Percentiles rank a stretch among this genome's conserved stretches.
These are phyloP conservation scores for Fraxinus angustifolia DNA, from an alignment of 305 asterid species.

Conservation along the genomic window DNA sequence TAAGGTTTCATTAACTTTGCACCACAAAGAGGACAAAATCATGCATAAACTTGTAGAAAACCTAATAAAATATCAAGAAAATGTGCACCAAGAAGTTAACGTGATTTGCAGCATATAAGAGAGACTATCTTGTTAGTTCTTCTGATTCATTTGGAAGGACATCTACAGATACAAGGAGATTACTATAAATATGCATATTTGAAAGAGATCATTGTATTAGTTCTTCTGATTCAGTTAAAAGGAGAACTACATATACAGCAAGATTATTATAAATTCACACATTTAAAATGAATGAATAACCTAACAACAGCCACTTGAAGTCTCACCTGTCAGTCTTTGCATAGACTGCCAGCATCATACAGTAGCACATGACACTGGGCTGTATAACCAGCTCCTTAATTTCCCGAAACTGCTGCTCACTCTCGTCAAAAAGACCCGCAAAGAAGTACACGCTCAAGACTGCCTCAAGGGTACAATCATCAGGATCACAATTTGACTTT, in stretches of 20 bases:
- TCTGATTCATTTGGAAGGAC: not conserved
- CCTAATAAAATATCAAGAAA: not conserved
- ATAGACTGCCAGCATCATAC: slow-evolving; percentile 88
- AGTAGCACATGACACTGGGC: slow-evolving; percentile 91
- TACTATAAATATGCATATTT: not conserved
- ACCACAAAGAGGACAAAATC: not conserved
- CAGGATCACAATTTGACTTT: slow-evolving; percentile 88
- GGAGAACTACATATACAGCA: slow-evolving; percentile 15
- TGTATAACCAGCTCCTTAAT: slow-evolving; percentile 76
- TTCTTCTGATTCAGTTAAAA: not conserved
- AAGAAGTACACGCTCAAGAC: slow-evolving; percentile 92
- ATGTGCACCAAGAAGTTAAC: not conserved
- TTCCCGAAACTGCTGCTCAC: slow-evolving; percentile 83
- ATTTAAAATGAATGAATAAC: slow-evolving; percentile 17
- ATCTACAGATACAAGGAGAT: not conserved
- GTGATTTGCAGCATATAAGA: not conserved
- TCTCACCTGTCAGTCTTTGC: slow-evolving; percentile 76
- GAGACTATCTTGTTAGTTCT: not conserved
- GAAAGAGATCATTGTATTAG: not conserved
- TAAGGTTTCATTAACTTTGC: not conserved
- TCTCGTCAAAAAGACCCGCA: slow-evolving; percentile 89
- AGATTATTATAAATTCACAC: slow-evolving; percentile 14
- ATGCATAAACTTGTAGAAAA: not conserved
- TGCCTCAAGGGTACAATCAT: slow-evolving; percentile 90
- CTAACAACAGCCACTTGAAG: slow-evolving; percentile 17